A percentile compares a stretch with the other conserved stretches of the same genome.
Evolutionary conservation across 129 eudicot genomes (phyloP).

Genomic region (Dittrichia graveolens): DNA sequence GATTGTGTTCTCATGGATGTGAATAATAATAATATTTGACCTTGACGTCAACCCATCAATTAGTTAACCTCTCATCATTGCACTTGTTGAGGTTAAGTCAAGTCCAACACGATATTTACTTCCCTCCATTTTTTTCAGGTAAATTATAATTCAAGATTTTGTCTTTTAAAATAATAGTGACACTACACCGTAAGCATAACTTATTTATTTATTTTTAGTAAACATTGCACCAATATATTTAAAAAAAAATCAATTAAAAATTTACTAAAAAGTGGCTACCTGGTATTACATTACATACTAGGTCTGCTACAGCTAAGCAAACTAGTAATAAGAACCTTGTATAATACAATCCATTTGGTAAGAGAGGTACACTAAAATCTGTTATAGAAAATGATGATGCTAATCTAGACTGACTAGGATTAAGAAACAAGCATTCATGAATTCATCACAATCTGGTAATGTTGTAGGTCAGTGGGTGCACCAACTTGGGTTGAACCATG

Average conservation of each 20-base stretch:
- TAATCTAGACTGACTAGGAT: conserved; percentile 22
- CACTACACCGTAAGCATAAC: neutral
- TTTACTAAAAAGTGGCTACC: too few species aligned
- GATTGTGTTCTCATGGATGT: neutral
- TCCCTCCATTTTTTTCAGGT: neutral
- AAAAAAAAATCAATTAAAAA: neutral
- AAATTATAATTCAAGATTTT: neutral
- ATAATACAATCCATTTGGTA: conserved; percentile 19
- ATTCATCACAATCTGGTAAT: conserved; percentile 35
- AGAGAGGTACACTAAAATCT: conserved; percentile 19
- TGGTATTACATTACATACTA: too few species aligned
- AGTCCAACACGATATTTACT: neutral
- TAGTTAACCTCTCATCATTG: conserved; percentile 8
- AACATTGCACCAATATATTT: neutral
- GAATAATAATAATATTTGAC: neutral
- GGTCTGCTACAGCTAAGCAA: neutral
- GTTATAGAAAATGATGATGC: conserved; percentile 23
- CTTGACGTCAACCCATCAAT: conserved; percentile 17
- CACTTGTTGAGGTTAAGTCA: conserved; percentile 10
- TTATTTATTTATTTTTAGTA: neutral
- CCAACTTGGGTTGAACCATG: conserved; percentile 72
- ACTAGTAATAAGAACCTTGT: neutral
- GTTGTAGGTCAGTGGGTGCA: conserved; percentile 73
- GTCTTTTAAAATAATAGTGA: too few species aligned
- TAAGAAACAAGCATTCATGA: conserved; percentile 48